phyloP scores from a whole-genome alignment of 2,329 filamentous ascomycete genomes.

The Trichoderma simmonsii region DNA sequence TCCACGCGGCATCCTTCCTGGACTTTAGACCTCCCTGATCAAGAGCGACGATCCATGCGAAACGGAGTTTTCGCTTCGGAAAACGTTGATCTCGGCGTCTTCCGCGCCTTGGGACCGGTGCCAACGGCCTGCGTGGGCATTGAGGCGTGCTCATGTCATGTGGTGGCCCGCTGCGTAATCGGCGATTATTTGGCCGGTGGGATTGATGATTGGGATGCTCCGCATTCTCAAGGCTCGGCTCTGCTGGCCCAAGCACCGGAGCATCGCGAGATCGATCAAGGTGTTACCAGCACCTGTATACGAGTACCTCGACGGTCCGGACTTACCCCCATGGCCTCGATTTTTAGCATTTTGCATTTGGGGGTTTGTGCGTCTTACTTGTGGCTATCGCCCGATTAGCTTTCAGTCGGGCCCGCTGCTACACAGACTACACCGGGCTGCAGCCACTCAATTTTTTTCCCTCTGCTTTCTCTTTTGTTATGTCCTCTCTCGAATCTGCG shows the following conservation, averaged over 20 bases:
- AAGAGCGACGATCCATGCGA: constrained; percentile 8
- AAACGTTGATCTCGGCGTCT: not conserved
- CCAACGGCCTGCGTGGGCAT: not conserved
- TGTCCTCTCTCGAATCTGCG: not conserved
- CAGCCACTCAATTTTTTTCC: constrained; percentile 2
- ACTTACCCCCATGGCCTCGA: not conserved
- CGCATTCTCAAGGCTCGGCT: not conserved
- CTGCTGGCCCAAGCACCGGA: not conserved
- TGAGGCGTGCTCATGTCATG: not conserved
- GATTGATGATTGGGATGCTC: not conserved
- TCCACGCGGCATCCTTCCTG: constrained; percentile 14
- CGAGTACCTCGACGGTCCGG: not conserved
- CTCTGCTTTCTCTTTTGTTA: not conserved
- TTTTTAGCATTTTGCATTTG: not conserved
- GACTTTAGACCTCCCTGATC: constrained; percentile 8
- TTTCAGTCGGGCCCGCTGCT: not conserved
- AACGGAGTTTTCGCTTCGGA: constrained; percentile 7
- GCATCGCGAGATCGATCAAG: constrained; percentile 13
- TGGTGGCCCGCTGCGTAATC: constrained; percentile 1
- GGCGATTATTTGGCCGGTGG: not conserved
- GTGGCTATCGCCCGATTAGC: not conserved
- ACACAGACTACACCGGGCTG: not conserved
- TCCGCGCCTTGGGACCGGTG: not conserved
- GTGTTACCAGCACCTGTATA: not conserved
- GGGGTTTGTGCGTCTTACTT: constrained; percentile 9